These are phyloP conservation scores for Ormosia emarginata DNA, from an alignment of 306 rosid species.

Conservation along the genomic window DNA sequence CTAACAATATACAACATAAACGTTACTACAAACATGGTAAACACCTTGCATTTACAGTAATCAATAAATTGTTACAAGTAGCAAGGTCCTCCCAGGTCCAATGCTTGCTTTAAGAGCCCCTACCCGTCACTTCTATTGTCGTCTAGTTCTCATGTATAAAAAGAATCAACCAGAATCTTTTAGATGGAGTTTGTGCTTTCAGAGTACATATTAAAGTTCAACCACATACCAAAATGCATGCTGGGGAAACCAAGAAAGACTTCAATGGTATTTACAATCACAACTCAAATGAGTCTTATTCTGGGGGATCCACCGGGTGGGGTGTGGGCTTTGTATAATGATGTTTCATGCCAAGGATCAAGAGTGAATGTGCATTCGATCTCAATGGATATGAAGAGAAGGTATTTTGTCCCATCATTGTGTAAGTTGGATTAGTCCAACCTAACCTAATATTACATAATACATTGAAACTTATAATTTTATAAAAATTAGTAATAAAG, in stretches of 20 bases:
- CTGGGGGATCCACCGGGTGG: slow-evolving; percentile 76
- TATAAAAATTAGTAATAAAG: too few relatives aligned
- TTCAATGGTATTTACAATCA: slow-evolving; percentile 43
- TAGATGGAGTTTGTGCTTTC: slow-evolving; percentile 8
- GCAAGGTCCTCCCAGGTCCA: slow-evolving; percentile 23
- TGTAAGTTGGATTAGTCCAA: slow-evolving; percentile 48
- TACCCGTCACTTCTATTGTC: slow-evolving; percentile 1
- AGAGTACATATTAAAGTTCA: slow-evolving; percentile 15
- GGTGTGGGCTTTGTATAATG: slow-evolving; percentile 49
- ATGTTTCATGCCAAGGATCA: slow-evolving; percentile 57
- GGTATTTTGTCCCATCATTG: slow-evolving; percentile 51
- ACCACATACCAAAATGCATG: slow-evolving; percentile 26
- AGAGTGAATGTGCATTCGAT: slow-evolving; percentile 47
- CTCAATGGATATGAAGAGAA: slow-evolving; percentile 51
- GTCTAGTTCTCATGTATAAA: background rate
- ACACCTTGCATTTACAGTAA: slow-evolving; percentile 38
- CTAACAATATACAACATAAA: slow-evolving; percentile 39
- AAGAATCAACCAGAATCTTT: slow-evolving; percentile 17
- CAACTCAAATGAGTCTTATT: slow-evolving; percentile 56
- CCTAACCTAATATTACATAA: too few relatives aligned
- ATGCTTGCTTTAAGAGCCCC: background rate
- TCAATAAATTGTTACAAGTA: slow-evolving; percentile 40
- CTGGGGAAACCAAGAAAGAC: slow-evolving; percentile 31
- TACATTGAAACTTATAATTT: too few relatives aligned
- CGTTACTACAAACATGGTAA: slow-evolving; percentile 28